phyloP scores from a whole-genome alignment of 2,329 filamentous ascomycete species.

The Colletotrichum higginsianum region DNA sequence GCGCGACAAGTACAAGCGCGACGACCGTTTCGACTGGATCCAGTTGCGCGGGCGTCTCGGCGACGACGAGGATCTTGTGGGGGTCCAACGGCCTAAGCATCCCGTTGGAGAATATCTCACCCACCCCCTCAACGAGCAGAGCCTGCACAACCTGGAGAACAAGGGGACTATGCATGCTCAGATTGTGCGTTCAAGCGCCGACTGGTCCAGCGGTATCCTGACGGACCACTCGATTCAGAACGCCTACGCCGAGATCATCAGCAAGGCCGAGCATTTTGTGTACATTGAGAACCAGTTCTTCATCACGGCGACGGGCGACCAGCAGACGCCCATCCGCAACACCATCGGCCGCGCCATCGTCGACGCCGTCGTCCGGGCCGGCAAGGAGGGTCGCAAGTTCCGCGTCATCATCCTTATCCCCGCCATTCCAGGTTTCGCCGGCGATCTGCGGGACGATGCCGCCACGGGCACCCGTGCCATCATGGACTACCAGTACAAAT shows the following conservation, averaged over 20 bases:
- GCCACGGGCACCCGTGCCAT: slow-evolving; percentile 92
- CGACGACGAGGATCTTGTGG: slow-evolving; percentile 87
- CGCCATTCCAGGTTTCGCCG: slow-evolving; percentile 93
- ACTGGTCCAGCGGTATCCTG: slow-evolving; percentile 95
- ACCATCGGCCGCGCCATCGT: slow-evolving; percentile 91
- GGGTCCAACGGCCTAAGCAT: slow-evolving; percentile 89
- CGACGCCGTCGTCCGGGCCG: slow-evolving; percentile 86
- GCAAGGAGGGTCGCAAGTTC: slow-evolving; percentile 89
- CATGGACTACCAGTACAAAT: slow-evolving; percentile 99
- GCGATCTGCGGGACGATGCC: slow-evolving; percentile 86
- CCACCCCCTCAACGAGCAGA: slow-evolving; percentile 82
- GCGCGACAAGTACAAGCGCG: slow-evolving; percentile 97
- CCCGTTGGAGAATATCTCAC: slow-evolving; percentile 90
- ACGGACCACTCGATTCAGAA: slow-evolving; percentile 90
- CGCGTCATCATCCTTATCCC: slow-evolving; percentile 92
- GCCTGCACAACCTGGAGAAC: slow-evolving; percentile 73
- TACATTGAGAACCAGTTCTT: slow-evolving; percentile 99
- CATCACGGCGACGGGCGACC: slow-evolving; percentile 92
- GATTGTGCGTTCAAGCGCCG: slow-evolving; percentile 88
- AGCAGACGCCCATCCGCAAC: slow-evolving; percentile 90
- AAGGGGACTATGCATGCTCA: slow-evolving; percentile 86
- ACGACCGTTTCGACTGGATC: slow-evolving; percentile 87
- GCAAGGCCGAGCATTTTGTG: slow-evolving; percentile 90
- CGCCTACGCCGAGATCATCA: slow-evolving; percentile 87
- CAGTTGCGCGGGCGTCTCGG: slow-evolving; percentile 82